Conservation (phyloP, 768 basidiomycete genomes). For the Astraeus odoratus region DNA sequence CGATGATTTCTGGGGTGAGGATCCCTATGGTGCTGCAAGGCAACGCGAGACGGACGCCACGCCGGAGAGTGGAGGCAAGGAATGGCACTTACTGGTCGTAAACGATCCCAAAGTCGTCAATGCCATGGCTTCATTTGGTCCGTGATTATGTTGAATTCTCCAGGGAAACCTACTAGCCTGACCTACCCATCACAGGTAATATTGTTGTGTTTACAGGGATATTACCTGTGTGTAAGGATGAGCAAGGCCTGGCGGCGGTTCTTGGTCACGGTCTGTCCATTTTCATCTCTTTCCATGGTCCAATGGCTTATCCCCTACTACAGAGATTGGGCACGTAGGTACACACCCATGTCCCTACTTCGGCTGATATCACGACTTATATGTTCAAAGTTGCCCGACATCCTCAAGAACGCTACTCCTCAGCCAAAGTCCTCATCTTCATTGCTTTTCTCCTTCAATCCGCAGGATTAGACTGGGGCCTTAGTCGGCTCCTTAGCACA, state of each 20-base stretch:
- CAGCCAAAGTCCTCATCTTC: constrained; percentile 33
- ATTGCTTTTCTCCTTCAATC: constrained; percentile 38
- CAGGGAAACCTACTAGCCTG: neutral
- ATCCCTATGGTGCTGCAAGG: constrained; percentile 10
- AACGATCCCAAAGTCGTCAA: constrained; percentile 66
- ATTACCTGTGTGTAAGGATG: constrained; percentile 66
- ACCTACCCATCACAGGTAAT: constrained; percentile 37
- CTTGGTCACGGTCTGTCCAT: constrained; percentile 63
- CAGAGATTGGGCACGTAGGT: constrained; percentile 82
- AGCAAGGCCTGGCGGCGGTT: constrained; percentile 78
- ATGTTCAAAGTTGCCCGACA: constrained; percentile 43
- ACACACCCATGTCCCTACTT: constrained; percentile 6
- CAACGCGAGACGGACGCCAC: constrained; percentile 1
- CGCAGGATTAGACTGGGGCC: constrained; percentile 47
- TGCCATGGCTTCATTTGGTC: constrained; percentile 71
- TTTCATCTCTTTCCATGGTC: neutral
- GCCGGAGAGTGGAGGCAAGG: constrained; percentile 19
- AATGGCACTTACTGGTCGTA: constrained; percentile 75
- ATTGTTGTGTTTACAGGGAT: constrained; percentile 90
- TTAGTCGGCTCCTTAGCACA: constrained; percentile 41
- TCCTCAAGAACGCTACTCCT: constrained; percentile 43
- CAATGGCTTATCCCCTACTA: constrained; percentile 3
- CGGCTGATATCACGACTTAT: constrained; percentile 17
- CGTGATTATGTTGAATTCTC: neutral
- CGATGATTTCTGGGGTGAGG: constrained; percentile 20